Conservation (phyloP, 768 basidiomycete genomes). For the Pleurotus cornucopiae region DNA sequence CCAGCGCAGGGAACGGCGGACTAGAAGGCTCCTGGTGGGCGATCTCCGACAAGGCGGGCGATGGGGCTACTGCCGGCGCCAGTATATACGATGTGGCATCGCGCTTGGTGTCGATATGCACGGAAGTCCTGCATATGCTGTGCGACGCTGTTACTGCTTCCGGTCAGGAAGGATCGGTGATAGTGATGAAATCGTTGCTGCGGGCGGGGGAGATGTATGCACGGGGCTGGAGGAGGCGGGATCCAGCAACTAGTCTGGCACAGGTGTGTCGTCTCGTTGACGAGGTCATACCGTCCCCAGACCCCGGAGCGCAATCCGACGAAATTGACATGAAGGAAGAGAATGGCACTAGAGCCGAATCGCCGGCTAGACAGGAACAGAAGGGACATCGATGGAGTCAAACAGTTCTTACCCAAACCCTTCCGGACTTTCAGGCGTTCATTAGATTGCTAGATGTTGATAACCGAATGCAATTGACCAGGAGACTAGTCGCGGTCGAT, state of each 20-base stretch:
- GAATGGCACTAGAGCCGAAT: background rate
- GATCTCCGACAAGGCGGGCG: background rate
- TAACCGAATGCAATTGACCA: slow-evolving; percentile 47
- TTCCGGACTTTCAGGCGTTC: slow-evolving; percentile 53
- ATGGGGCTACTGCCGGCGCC: background rate
- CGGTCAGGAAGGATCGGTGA: background rate
- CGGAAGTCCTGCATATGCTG: background rate
- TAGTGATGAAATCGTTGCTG: slow-evolving; percentile 6
- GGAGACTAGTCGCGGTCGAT: slow-evolving; percentile 55
- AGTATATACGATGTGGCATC: background rate
- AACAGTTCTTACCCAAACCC: slow-evolving; percentile 50
- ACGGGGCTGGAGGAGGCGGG: background rate
- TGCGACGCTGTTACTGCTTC: background rate
- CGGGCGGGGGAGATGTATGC: background rate
- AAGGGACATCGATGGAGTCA: slow-evolving; percentile 42
- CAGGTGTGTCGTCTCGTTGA: slow-evolving; percentile 58
- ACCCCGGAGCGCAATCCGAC: slow-evolving; percentile 11
- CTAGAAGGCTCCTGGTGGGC: slow-evolving; percentile 5
- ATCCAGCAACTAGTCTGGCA: background rate
- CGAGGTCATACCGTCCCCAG: slow-evolving; percentile 42
- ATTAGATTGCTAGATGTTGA: slow-evolving; percentile 54
- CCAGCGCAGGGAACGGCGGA: background rate
- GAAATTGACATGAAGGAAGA: slow-evolving; percentile 1
- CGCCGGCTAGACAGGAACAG: slow-evolving; percentile 23
- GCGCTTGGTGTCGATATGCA: background rate